phyloP scores from a whole-genome alignment of 306 rosid genomes.

The Medicago arabica region DNA sequence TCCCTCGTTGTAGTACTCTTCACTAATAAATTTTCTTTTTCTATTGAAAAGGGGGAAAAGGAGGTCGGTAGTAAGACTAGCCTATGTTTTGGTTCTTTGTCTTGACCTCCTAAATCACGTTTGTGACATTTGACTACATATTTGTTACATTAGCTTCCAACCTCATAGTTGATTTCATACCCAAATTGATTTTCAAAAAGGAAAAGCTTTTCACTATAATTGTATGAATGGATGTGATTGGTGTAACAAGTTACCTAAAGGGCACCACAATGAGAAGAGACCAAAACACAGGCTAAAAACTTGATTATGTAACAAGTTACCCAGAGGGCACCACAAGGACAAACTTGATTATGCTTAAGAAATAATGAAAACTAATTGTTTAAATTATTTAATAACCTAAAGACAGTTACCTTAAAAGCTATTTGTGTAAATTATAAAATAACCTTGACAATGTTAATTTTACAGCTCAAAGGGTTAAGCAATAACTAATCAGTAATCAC shows the following conservation, averaged over 20 bases:
- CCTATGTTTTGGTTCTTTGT: background rate
- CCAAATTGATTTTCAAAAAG: background rate
- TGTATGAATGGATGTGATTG: background rate
- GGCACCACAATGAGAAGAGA: background rate
- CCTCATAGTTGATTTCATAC: background rate
- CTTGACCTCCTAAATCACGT: background rate
- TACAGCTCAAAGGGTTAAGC: background rate
- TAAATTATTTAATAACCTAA: background rate
- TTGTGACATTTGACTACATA: background rate
- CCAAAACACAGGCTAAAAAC: background rate
- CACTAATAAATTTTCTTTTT: background rate
- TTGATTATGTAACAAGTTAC: too few species aligned
- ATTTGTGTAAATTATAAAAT: background rate
- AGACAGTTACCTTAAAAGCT: background rate
- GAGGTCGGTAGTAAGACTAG: background rate
- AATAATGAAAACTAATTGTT: background rate
- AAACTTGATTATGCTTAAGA: background rate
- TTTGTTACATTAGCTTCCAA: background rate
- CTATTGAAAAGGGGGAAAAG: background rate
- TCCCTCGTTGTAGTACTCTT: background rate
- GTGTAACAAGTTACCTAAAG: background rate
- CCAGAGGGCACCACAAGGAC: too few species aligned
- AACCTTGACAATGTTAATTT: background rate
- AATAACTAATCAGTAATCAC: background rate
- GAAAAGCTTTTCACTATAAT: background rate